These are phyloP conservation scores for Wickerhamiella siamensis DNA, from an alignment of 805 yeast genomes.

Conservation along the genomic window DNA sequence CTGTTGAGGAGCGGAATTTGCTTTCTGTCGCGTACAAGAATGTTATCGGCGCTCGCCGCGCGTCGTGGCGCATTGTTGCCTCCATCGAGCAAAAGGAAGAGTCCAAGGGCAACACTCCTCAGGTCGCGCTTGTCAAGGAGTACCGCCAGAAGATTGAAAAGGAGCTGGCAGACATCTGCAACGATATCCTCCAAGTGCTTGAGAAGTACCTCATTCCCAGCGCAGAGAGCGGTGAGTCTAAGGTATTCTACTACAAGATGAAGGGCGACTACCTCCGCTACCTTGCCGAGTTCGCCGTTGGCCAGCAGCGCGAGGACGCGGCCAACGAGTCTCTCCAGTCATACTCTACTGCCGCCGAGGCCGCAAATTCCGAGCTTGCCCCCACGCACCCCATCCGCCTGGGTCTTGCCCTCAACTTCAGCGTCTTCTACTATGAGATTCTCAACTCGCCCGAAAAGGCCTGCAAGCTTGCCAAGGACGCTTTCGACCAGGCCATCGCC, in stretches of 20 bases:
- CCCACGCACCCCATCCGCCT: slow-evolving; percentile 98
- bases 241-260: slow-evolving; percentile 98
- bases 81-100: slow-evolving; percentile 99
- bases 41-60: slow-evolving; percentile 98
- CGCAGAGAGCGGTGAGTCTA: slow-evolving; percentile 95
- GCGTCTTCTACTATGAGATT: slow-evolving; percentile 96
- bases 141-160: slow-evolving; percentile 92
- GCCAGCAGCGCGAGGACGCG: slow-evolving; percentile 87
- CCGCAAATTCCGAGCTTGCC: slow-evolving; percentile 94
- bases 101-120: slow-evolving; percentile 84
- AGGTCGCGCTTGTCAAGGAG: slow-evolving; percentile 80
- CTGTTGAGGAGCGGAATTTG: slow-evolving; percentile 96
- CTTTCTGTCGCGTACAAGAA: slow-evolving; percentile 96
- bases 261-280: slow-evolving; percentile 99
- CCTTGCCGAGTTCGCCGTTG: slow-evolving; percentile 91
- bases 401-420: slow-evolving; percentile 94
- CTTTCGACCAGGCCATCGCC: slow-evolving; percentile 97
- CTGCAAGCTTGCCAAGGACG: slow-evolving; percentile 97
- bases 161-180: slow-evolving; percentile 90
- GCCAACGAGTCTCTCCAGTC: slow-evolving; percentile 91
- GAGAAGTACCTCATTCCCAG: slow-evolving; percentile 83
- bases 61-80: slow-evolving; percentile 98
- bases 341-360: slow-evolving; percentile 91
- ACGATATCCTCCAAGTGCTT: slow-evolving; percentile 80
- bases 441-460: slow-evolving; percentile 98